These are phyloP conservation scores for Zasmidium angulare DNA, from an alignment of 2,329 filamentous ascomycete species.

Conservation along the genomic window DNA sequence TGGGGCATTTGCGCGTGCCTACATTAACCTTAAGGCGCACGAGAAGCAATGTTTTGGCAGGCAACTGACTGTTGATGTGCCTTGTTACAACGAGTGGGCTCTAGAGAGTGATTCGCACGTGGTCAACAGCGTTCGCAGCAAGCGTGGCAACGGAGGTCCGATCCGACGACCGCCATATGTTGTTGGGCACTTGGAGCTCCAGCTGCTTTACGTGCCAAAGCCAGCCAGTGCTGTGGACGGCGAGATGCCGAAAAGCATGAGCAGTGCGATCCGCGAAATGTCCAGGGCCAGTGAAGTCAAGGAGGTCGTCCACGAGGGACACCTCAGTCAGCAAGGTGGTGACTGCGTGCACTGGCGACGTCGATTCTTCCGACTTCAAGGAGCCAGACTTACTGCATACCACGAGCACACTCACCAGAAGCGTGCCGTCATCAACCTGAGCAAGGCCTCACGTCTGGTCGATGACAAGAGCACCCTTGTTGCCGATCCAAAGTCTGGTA, in stretches of 20 bases:
- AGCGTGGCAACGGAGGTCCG: conserved; percentile 59
- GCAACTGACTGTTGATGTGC: conserved; percentile 82
- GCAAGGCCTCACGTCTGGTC: conserved; percentile 88
- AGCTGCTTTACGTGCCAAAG: conserved; percentile 91
- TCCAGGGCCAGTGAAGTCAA: conserved; percentile 82
- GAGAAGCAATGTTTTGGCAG: conserved; percentile 85
- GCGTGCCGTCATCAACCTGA: conserved; percentile 92
- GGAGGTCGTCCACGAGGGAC: conserved; percentile 75
- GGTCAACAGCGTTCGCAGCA: conserved; percentile 89
- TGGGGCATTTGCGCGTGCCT: conserved; percentile 90
- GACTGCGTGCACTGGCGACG: conserved; percentile 99
- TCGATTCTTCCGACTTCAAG: conserved; percentile 91
- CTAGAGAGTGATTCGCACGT: conserved; percentile 72
- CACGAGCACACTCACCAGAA: conserved; percentile 95
- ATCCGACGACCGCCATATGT: conserved; percentile 89
- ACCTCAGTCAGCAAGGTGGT: conserved; percentile 92
- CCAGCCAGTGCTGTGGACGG: conserved; percentile 84
- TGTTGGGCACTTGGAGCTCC: conserved; percentile 89
- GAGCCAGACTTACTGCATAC: conserved; percentile 89
- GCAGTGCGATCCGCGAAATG: conserved; percentile 89
- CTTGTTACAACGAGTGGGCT: conserved; percentile 98
- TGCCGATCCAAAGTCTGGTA: conserved; percentile 73
- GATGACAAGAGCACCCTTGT: conserved; percentile 84
- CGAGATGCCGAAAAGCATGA: conserved; percentile 99
- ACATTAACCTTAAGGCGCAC: conserved; percentile 90